Base-by-base conservation (phyloP, 345 rosid genomes). In the Eutrema heterophyllum region DNA sequence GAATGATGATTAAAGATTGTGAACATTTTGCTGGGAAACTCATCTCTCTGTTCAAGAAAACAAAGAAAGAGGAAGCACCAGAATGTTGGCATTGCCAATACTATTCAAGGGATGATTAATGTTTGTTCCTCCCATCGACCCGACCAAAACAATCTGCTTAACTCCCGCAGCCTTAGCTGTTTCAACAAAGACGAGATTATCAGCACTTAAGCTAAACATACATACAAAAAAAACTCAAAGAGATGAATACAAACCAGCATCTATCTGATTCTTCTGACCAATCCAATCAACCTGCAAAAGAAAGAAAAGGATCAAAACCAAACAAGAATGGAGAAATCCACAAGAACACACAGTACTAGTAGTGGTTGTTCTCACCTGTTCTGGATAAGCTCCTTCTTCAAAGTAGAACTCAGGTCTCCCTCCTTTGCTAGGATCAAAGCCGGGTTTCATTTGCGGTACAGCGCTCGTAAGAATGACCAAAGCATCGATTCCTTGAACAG, bases 201-300 rank as follows among this genome's bases (percentile, higher is more conserved):
- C 59, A 44, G 0, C 14, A 39, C n/a, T n/a, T 58, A 4, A 0
- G 4, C 39, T 16, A 60, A 12, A 44, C 16, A 43, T 46, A 67
- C 12, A 54, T 4, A 79, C 61, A 14, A 40, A 40, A 4, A 15
- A 59, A 63, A 4, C 44, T 56, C 14, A 27, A 70, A 39, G 38
- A 38, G 60, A 53, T 26, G 57, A 62, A 55, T 24, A 67, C 85
- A 77, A 80, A 92, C 97, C 99, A 38, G 86, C 89, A 81, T 95
- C 97, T 15, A 95, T 90, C 79, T 92, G 97, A 81, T 95, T 95
- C 74, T 92, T 95, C 89, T 92, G 99, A 72, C 99, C 99, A 71
- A 87, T 84, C 99, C 99, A 95, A 59, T 95, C 99, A 59, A 95
- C 97, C 97, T 95, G 52, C 53, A 39, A 81, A 14, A 21, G 43